A percentile compares a stretch with the other conserved stretches of the same genome.
Evolutionary conservation across 176 grass and related monocot genomes (phyloP).

Genomic region (maize (Zea mays)): Zm-B73-REFERENCE-NAM-5.0 NC_050101.1:123172501-123173000

Average conservation of each 20-base stretch:
- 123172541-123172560: background rate
- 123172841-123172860: slow-evolving; percentile 15
- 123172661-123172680: slow-evolving; percentile 10
- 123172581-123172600: slow-evolving; percentile 56
- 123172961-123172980: slow-evolving; percentile 86
- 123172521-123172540: slow-evolving; percentile 27
- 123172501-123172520: slow-evolving; percentile 69
- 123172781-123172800: slow-evolving; percentile 13
- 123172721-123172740: background rate
- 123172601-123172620: slow-evolving; percentile 78
- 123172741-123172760: slow-evolving; percentile 20
- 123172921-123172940: slow-evolving; percentile 91
- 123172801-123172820: background rate
- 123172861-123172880: slow-evolving; percentile 17
- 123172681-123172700: background rate
- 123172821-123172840: slow-evolving; percentile 17
- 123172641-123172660: slow-evolving; percentile 89
- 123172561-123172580: slow-evolving; percentile 16
- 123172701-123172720: slow-evolving; percentile 1
- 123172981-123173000: slow-evolving; percentile 98
- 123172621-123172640: slow-evolving; percentile 81
- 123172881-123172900: slow-evolving; percentile 5
- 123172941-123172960: slow-evolving; percentile 92
- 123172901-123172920: slow-evolving; percentile 67
- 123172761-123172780: slow-evolving; percentile 3